Base-by-base conservation (phyloP, 306 rosid genomes). In the Castanospermum australe region DNA sequence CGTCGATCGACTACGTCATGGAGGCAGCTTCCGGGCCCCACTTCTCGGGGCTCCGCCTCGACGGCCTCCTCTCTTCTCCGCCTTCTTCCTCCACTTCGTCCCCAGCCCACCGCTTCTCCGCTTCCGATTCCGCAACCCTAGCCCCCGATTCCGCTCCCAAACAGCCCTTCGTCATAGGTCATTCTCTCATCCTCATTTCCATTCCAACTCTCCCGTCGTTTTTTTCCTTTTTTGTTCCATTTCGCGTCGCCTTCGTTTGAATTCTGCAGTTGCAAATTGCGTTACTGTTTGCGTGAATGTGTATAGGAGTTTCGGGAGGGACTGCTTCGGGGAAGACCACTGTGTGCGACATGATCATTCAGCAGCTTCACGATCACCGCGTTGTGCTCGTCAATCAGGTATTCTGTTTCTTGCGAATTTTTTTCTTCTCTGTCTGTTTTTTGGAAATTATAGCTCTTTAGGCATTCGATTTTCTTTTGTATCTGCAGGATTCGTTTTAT, bases 241-340 rank as follows among this genome's bases (percentile, higher is more conserved):
- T 54, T 20, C n/a, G 8, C 14, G 47, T 3, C 32, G 0, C 4
- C 2, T 38, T 50, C 17, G n/a, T 13, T 59, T 54, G 70, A 36
- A 4, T 55, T 36, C 38, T 2, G 38, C 9, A 24, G 12, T 60
- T 73, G 21, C 22, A n/a, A 18, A 71, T 12, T 63, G 14, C 15
- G 6, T 17, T 25, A 45, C 24, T 22, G 1, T 59, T 67, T 5
- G 11, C 38, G 7, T 11, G 32, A 70, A 74, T 56, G 57, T 71
- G 62, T 72, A 63, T 60, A 95, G 99, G 99, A 25, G 99, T 95
- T 85, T 93, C 96, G 7, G 99, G 99, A 32, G 99, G 99, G 86
- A 95, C 99, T 66, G 99, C 99, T 68, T 95, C 99, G 0, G 99
- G 99, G 24, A 95, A 95, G 88, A 95, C 99, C 61, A 95, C 99